phyloP scores from a whole-genome alignment of 2,329 filamentous ascomycete genomes.

The Cercospora citrullina region DNA sequence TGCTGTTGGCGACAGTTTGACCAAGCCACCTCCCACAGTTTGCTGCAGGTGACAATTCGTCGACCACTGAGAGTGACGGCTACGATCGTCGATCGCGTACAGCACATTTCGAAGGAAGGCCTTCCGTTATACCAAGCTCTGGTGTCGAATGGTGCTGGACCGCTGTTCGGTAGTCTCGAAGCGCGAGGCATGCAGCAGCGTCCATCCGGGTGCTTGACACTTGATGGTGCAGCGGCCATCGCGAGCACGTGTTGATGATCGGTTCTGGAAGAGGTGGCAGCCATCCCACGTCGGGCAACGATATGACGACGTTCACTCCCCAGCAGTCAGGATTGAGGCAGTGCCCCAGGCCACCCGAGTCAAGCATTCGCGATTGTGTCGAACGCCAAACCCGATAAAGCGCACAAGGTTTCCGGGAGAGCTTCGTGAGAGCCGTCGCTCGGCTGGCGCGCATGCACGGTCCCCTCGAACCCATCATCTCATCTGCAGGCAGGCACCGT shows the following conservation, averaged over 20 bases:
- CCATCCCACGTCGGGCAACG: slow-evolving; percentile 3
- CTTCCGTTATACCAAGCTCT: not conserved
- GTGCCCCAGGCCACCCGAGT: slow-evolving; percentile 9
- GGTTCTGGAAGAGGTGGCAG: slow-evolving; percentile 11
- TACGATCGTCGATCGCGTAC: slow-evolving; percentile 4
- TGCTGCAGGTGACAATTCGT: not conserved
- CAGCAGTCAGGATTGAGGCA: slow-evolving; percentile 9
- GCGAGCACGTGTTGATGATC: slow-evolving; percentile 21
- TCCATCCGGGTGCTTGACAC: not conserved
- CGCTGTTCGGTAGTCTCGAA: not conserved
- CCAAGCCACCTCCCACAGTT: not conserved
- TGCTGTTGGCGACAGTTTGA: not conserved
- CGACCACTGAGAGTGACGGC: not conserved
- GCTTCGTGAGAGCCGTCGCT: slow-evolving; percentile 13
- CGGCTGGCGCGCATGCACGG: slow-evolving; percentile 9
- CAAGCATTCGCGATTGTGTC: slow-evolving; percentile 1
- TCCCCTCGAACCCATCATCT: not conserved
- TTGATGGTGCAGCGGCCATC: slow-evolving; percentile 15
- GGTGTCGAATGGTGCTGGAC: not conserved
- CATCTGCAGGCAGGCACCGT: not conserved
- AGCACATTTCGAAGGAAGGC: not conserved
- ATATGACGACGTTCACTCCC: slow-evolving; percentile 5
- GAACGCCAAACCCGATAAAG: slow-evolving; percentile 21
- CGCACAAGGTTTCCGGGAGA: slow-evolving; percentile 15
- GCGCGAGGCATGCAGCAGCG: not conserved